Percentiles rank a stretch among this genome's conserved stretches.
phyloP scores from a whole-genome alignment of 371 early-diverging fungal genomes.

The Haplosporangium sp. region DNA sequence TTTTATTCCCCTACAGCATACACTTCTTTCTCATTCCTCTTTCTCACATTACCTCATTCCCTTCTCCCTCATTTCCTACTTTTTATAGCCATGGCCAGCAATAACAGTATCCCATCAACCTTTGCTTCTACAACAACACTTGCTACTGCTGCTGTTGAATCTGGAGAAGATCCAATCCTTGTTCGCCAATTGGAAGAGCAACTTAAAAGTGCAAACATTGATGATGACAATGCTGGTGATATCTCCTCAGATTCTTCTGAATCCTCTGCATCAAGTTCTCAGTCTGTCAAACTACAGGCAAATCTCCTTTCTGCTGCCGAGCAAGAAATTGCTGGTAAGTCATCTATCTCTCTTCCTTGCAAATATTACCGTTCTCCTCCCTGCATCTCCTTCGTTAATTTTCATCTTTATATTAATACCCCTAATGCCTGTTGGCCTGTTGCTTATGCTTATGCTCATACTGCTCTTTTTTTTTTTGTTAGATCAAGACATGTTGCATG shows the following conservation, averaged over 20 bases:
- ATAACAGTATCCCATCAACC: constrained; percentile 4
- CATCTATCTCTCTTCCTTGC: no score
- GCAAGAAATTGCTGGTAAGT: constrained; percentile 63
- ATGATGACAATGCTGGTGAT: constrained; percentile 29
- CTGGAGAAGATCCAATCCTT: constrained; percentile 28
- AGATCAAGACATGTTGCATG: constrained; percentile 65
- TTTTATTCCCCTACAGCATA: no score
- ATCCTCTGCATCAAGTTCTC: constrained; percentile 15
- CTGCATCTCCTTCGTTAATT: no score
- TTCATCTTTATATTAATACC: no score
- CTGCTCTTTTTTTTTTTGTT: constrained; percentile 5
- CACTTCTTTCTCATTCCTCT: neutral
- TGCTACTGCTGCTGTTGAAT: neutral
- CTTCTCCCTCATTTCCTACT: neutral
- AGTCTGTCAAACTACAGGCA: constrained; percentile 34
- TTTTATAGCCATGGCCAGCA: neutral
- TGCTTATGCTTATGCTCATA: neutral
- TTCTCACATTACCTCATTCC: neutral
- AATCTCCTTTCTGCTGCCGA: constrained; percentile 62
- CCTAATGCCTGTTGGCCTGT: no score
- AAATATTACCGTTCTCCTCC: no score
- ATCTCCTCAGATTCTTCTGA: constrained; percentile 11
- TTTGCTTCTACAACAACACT: neutral
- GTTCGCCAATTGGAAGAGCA: constrained; percentile 39
- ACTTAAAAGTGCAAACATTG: constrained; percentile 25